Base-by-base conservation (phyloP, 192 early-diverging fungal species). In the Mortierella claussenii region DNA sequence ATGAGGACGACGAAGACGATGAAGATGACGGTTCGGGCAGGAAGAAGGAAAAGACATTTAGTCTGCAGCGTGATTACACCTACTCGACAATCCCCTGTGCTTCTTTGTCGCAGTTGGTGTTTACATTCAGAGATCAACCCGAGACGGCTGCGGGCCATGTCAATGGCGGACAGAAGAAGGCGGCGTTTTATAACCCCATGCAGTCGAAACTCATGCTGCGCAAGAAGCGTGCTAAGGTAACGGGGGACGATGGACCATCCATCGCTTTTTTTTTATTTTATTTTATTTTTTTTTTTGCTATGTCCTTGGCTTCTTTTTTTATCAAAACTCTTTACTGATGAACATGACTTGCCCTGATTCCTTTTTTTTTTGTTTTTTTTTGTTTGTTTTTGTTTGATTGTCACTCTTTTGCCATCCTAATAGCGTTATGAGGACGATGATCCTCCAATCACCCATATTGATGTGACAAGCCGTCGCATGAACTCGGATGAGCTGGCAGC, bases 201-300 rank as follows among this genome's bases (percentile, higher is more conserved):
- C 73, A 76, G 40, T 76, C 73, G 28, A 76, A 76, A n/a, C 59
- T 76, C 17, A 76, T 76, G 73, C 28, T 76, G 33, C 64, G 73
- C 51, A 76, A 76, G 59, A 76, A 76, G 59, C 73, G 73, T 36
- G 63, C 53, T 43, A 76, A 76, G 63, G 73, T 76, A 76, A 17
- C 2, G n/a, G n/a, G n/a, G n/a, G n/a, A n/a, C n/a, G n/a, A n/a
- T n/a, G n/a, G n/a, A n/a, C n/a, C n/a, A n/a, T n/a, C 7, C 46
- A 26, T 32, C 26, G 7, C 51, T 17, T 53, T 13, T 32, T 17
- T 33, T 30, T 5, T 1, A 2, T 34, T 20, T 54, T 30, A 26
- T 43, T 20, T 0, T 11, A 23, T 21, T 26, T 8, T 27, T 48
- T n/a, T 27, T 1, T 34, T 11, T 34, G 5, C 15, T 2, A 15